Evolutionary conservation across 2,329 filamentous ascomycete species (phyloP), one percentile per base, ranked within the genome.

Genomic region (Fusarium sp.): DNA sequence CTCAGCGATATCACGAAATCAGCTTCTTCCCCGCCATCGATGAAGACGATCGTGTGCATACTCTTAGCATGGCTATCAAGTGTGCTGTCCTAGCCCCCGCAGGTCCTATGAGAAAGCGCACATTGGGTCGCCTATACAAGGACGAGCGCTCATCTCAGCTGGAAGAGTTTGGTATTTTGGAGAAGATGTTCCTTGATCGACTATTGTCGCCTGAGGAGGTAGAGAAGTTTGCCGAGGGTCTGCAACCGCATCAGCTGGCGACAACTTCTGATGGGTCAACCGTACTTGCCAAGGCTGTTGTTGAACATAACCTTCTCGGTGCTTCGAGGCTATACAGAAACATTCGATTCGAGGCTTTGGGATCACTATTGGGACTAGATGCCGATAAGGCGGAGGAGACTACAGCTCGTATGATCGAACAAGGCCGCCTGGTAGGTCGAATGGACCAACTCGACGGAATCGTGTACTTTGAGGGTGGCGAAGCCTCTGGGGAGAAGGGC

Each of bases 111-210:
- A 90, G 96, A 57, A 94, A 92, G 68, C 89, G 93, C 48, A 90
- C 91, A 45, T 87, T 99, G 20, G 93, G 90, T 7, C 90, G 92
- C 56, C 84, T 99, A 16, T 97, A 97, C 87, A 97, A 97, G 80
- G 96, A 99, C 80, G 96, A 98, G 71, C 89, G 96, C 30, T 87
- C 93, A 0, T 84, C 85, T 6, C 88, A 90, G 52, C 87, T 96
- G 4, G 88, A 91, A 32, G 93, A 98, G 81, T 95, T 92, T 77
- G 85, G 89, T 51, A 98, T 99, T 57, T 84, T 99, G 16, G 96
- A 98, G 83, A 98, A 98, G 84, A 98, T 99, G 89, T 97, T 97
- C 80, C 86, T 98, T 51, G 94, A 98, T 80, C 89, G 94, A 8
- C 85, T 99, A 6, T 85, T 99, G 51, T 88, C 89, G 1, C 89